Conservation (phyloP, 495 filamentous ascomycete genomes). For the Talaromyces stipitatus region DNA sequence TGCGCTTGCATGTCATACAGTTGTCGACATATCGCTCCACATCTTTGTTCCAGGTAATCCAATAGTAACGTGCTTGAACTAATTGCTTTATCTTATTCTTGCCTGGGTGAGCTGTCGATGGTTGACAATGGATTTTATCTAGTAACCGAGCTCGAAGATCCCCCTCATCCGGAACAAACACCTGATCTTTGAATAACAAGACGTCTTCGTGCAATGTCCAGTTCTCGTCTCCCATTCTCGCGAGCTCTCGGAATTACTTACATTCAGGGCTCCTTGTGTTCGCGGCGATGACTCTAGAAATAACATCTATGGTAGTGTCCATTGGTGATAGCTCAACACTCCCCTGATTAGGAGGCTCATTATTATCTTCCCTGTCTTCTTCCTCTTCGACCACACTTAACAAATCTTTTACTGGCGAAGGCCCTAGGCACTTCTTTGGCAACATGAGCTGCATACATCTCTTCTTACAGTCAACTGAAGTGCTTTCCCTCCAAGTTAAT, state of each 20-base stretch:
- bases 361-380: too few species aligned
- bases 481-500: conserved; percentile 7
- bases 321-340: background rate
- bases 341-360: too few species aligned
- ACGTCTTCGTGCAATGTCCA: background rate
- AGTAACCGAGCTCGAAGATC: conserved; percentile 4
- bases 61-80: background rate
- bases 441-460: too few species aligned
- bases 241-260: background rate
- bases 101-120: background rate
- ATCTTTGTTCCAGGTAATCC: background rate
- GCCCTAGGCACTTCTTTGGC: background rate
- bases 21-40: background rate
- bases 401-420: too few species aligned
- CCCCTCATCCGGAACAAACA: background rate
- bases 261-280: background rate
- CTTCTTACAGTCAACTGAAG: too few species aligned
- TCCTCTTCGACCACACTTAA: too few species aligned
- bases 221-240: background rate
- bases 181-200: background rate
- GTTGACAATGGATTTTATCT: conserved; percentile 6
- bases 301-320: background rate
- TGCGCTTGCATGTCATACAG: background rate
- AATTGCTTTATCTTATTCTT: conserved; percentile 1
- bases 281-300: background rate